Evolutionary conservation across 2,329 filamentous ascomycete species (phyloP).

Genomic region (Colletotrichum camelliae): DNA sequence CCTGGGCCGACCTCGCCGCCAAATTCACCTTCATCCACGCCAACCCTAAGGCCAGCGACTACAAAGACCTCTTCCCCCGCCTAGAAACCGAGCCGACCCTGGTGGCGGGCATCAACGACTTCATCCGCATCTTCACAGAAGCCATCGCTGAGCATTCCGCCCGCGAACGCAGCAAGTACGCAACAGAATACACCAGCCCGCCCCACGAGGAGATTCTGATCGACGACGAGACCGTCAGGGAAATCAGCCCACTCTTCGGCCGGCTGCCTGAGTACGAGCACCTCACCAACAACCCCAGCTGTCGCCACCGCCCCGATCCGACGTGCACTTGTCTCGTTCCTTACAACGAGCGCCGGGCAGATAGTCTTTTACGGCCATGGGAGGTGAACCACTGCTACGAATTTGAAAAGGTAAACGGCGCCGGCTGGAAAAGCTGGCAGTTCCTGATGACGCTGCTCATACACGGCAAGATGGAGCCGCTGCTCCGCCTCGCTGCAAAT

Average conservation of each 20-base stretch:
- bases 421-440: conserved; percentile 24
- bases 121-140: conserved; percentile 12
- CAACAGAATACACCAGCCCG: background rate
- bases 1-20: conserved; percentile 13
- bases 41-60: background rate
- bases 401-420: background rate
- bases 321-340: background rate
- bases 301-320: background rate
- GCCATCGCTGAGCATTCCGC: background rate
- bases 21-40: conserved; percentile 6
- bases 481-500: conserved; percentile 24
- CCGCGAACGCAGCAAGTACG: background rate
- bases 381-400: background rate
- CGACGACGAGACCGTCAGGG: background rate
- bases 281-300: background rate
- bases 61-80: conserved; percentile 14
- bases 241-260: background rate
- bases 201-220: background rate
- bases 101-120: conserved; percentile 16
- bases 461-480: conserved; percentile 26
- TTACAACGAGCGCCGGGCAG: background rate
- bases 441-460: conserved; percentile 29
- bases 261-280: background rate
- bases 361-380: background rate
- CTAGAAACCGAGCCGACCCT: background rate